Conservation (phyloP, 1,284 basidiomycete species). For the Flammula alnicola region DNA sequence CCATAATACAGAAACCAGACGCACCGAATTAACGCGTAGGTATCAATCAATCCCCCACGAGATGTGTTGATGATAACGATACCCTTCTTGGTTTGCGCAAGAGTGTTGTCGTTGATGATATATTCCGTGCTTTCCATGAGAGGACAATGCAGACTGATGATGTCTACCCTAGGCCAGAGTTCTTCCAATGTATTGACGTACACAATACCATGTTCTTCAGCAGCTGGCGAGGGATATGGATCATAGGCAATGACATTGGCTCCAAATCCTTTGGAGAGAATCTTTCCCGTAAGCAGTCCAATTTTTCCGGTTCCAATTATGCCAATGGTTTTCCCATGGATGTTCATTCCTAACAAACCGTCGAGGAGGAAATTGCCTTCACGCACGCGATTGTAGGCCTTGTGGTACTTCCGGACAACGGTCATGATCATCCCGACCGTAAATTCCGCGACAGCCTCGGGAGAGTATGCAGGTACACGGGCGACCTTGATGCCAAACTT, state of each 20-base stretch:
- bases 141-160: constrained; percentile 45
- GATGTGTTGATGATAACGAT: constrained; percentile 45
- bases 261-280: constrained; percentile 40
- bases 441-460: constrained; percentile 46
- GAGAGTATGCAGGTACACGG: constrained; percentile 44
- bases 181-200: constrained; percentile 41
- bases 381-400: constrained; percentile 44
- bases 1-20: constrained; percentile 5
- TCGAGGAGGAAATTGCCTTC: constrained; percentile 47
- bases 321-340: constrained; percentile 42
- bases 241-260: constrained; percentile 43
- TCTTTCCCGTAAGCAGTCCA: constrained; percentile 43
- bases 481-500: constrained; percentile 39
- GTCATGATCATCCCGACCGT: constrained; percentile 48
- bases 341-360: constrained; percentile 42
- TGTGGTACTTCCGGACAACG: constrained; percentile 46
- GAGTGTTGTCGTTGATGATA: constrained; percentile 41
- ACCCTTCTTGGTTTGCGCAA: constrained; percentile 40
- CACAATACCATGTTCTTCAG: constrained; percentile 37
- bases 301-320: constrained; percentile 45
- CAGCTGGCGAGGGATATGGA: constrained; percentile 36
- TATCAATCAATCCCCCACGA: constrained; percentile 43
- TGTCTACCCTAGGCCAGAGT: constrained; percentile 38
- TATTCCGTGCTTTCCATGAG: constrained; percentile 39
- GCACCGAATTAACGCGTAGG: constrained; percentile 42